Conservation (phyloP, 169 alveolate species). For the Theileria orientalis region DNA sequence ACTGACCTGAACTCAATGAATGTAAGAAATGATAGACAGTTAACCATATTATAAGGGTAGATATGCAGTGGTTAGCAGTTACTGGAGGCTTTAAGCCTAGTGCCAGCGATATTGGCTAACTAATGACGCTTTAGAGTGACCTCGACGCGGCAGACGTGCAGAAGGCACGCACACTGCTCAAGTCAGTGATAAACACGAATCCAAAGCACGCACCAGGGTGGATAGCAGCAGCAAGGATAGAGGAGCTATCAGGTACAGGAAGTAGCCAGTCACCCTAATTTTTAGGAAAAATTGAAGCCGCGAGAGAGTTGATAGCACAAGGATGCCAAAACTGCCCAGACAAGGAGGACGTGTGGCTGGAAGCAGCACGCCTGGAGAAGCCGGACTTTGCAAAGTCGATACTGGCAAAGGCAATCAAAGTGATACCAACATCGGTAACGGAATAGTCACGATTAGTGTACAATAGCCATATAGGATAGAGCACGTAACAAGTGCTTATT, state of each 20-base stretch:
- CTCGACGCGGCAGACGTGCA: constrained; percentile 93
- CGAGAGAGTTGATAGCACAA: constrained; percentile 93
- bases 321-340: constrained; percentile 95
- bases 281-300: constrained; percentile 89
- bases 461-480: not conserved
- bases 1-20: constrained; percentile 88
- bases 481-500: not conserved
- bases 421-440: constrained; percentile 80
- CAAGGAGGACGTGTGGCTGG: constrained; percentile 98
- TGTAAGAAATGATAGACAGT: constrained; percentile 33
- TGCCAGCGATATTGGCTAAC: too few species aligned
- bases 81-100: too few species aligned
- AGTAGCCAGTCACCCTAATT: not conserved
- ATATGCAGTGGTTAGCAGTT: too few species aligned
- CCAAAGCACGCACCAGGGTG: constrained; percentile 97
- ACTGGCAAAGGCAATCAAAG: constrained; percentile 88
- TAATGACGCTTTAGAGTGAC: constrained; percentile 64
- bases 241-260: constrained; percentile 93
- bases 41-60: not conserved
- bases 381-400: constrained; percentile 92
- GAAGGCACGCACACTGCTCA: constrained; percentile 88
- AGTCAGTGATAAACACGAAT: constrained; percentile 88
- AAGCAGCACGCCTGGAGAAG: constrained; percentile 96
- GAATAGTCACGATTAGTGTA: not conserved
- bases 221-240: constrained; percentile 99